A percentile compares a stretch with the other conserved stretches of the same genome.
Evolutionary conservation across 2,329 filamentous ascomycete species (phyloP).

Genomic region (Colletotrichum sp.): DNA sequence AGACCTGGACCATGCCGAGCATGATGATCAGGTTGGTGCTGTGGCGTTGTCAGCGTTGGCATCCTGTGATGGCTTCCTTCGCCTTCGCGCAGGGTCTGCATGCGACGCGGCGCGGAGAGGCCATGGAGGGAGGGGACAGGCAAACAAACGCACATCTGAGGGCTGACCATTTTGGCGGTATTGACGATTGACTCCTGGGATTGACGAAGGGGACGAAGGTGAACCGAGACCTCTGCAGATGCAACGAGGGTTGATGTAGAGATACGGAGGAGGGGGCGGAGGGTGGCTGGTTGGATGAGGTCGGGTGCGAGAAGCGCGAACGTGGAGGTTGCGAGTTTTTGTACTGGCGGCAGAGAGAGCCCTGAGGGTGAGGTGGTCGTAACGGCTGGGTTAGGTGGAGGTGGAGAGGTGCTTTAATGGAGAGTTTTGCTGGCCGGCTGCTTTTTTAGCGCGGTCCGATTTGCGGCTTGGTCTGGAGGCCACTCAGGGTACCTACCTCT

Average conservation of each 20-base stretch:
- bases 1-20: conserved; percentile 97
- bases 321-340: conserved; percentile 18
- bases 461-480: background rate
- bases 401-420: conserved; percentile 5
- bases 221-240: background rate
- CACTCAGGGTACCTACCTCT: background rate
- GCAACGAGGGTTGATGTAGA: background rate
- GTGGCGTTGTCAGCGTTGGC: conserved; percentile 31
- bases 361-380: conserved; percentile 19
- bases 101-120: background rate
- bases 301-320: background rate
- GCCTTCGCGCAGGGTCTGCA: background rate
- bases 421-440: background rate
- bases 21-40: conserved; percentile 95
- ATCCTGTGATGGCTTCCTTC: background rate
- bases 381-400: conserved; percentile 13
- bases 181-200: background rate
- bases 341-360: conserved; percentile 5
- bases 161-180: conserved; percentile 28
- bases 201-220: background rate
- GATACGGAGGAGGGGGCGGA: background rate
- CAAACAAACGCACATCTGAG: conserved; percentile 27
- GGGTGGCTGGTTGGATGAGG: background rate
- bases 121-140: background rate
- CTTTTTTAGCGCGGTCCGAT: background rate